Evolutionary conservation across 345 rosid species (phyloP).

Genomic region (Citropsis articulata): DNA sequence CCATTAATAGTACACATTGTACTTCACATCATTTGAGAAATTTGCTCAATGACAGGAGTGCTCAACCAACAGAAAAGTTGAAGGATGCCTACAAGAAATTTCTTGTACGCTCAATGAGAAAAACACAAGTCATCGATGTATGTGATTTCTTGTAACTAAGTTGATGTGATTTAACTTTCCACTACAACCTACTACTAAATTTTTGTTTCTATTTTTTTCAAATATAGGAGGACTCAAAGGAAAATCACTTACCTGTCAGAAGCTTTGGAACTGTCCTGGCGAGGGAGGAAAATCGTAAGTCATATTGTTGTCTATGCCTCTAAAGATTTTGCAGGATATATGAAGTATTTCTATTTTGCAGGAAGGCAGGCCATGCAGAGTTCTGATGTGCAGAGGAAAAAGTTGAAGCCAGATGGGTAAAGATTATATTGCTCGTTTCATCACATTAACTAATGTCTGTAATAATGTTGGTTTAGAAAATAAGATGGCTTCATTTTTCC

Average conservation of each 20-base stretch:
- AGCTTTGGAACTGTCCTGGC: constrained; percentile 81
- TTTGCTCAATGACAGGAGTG: constrained; percentile 39
- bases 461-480: background rate
- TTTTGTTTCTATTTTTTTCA: background rate
- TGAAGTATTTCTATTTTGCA: constrained; percentile 23
- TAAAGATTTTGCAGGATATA: constrained; percentile 13
- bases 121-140: constrained; percentile 49
- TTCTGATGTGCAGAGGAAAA: constrained; percentile 39
- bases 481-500: background rate
- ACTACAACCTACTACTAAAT: background rate
- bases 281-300: constrained; percentile 62
- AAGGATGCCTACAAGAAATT: constrained; percentile 76
- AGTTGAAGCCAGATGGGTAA: constrained; percentile 55
- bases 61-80: constrained; percentile 71
- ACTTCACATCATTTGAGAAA: background rate
- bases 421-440: background rate
- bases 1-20: no score
- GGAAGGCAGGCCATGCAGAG: constrained; percentile 44
- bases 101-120: constrained; percentile 64
- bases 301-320: constrained; percentile 4
- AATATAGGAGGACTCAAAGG: constrained; percentile 49
- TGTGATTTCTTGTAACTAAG: constrained; percentile 7
- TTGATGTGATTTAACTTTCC: constrained; percentile 1
- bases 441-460: background rate
- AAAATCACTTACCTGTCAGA: constrained; percentile 47